phyloP scores from a whole-genome alignment of 2,329 filamentous ascomycete genomes.

The Aschersonia sp. region DNA sequence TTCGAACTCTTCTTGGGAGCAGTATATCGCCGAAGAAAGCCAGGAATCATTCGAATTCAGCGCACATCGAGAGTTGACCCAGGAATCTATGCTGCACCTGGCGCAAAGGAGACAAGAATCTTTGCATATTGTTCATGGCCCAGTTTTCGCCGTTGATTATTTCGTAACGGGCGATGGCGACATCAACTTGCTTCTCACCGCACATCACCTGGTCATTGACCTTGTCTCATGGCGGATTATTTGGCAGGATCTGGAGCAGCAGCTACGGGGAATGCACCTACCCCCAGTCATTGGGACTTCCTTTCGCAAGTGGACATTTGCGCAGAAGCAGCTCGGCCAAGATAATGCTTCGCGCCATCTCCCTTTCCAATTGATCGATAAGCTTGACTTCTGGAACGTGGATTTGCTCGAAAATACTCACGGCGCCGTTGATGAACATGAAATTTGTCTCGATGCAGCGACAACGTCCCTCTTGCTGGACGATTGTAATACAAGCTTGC shows the following conservation, averaged over 20 bases:
- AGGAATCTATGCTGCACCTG: background rate
- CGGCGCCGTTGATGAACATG: background rate
- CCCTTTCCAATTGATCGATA: background rate
- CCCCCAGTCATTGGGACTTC: constrained; percentile 5
- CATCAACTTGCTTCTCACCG: constrained; percentile 3
- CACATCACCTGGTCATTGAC: constrained; percentile 16
- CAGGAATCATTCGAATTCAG: background rate
- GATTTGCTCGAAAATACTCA: constrained; percentile 1
- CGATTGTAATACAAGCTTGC: constrained; percentile 14
- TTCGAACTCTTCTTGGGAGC: constrained; percentile 6
- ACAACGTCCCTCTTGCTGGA: constrained; percentile 7
- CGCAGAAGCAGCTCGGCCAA: constrained; percentile 15
- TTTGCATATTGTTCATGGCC: constrained; percentile 6
- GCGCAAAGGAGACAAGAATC: constrained; percentile 3
- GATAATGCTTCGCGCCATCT: background rate
- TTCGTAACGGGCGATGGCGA: constrained; percentile 5
- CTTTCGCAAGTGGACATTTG: constrained; percentile 22
- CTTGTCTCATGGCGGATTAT: constrained; percentile 34
- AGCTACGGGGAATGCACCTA: constrained; percentile 2
- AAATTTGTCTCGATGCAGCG: constrained; percentile 4
- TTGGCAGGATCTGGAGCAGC: constrained; percentile 6
- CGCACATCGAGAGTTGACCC: background rate
- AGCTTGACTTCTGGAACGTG: constrained; percentile 8
- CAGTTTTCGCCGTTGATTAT: constrained; percentile 8
- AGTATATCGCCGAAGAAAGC: constrained; percentile 8